Conservation (phyloP, 768 basidiomycete species). For the Pholiota conissans region DNA sequence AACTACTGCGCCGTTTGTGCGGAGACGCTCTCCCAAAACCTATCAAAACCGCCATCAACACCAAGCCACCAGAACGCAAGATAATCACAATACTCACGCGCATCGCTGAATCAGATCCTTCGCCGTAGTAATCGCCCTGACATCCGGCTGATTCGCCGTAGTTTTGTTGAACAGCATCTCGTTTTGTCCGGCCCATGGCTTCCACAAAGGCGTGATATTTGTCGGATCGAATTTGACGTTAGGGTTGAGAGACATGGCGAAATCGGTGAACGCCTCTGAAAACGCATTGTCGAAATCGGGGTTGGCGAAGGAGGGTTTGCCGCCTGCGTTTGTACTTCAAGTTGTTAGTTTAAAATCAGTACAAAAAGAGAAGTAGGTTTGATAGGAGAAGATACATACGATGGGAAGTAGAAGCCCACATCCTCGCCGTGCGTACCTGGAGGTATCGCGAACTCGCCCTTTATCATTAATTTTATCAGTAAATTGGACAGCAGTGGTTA, state of each 20-base stretch:
- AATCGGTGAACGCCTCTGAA: slow-evolving; percentile 36
- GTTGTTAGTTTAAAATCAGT: not conserved
- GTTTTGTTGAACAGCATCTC: slow-evolving; percentile 53
- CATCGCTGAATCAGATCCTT: slow-evolving; percentile 35
- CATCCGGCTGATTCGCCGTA: slow-evolving; percentile 25
- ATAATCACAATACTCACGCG: slow-evolving; percentile 22
- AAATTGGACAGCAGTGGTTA: not conserved
- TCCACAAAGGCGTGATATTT: slow-evolving; percentile 40
- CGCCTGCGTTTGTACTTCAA: not conserved
- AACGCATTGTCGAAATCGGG: slow-evolving; percentile 37
- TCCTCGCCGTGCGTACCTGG: slow-evolving; percentile 42
- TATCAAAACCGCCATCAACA: not conserved
- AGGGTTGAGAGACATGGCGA: slow-evolving; percentile 32
- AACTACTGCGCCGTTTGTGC: slow-evolving; percentile 9
- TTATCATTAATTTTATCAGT: slow-evolving; percentile 9
- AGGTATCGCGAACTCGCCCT: slow-evolving; percentile 46
- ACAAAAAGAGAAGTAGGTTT: no score
- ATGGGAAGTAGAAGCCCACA: slow-evolving; percentile 40
- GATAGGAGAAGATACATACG: slow-evolving; percentile 25
- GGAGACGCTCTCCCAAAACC: slow-evolving; percentile 17
- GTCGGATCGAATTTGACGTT: slow-evolving; percentile 30
- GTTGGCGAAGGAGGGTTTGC: slow-evolving; percentile 31
- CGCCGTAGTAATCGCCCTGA: slow-evolving; percentile 31
- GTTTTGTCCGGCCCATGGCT: slow-evolving; percentile 22
- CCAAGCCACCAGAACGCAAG: not conserved